phyloP scores from a whole-genome alignment of 371 early-diverging fungal species.

The Apophysomyces sp. region DNA sequence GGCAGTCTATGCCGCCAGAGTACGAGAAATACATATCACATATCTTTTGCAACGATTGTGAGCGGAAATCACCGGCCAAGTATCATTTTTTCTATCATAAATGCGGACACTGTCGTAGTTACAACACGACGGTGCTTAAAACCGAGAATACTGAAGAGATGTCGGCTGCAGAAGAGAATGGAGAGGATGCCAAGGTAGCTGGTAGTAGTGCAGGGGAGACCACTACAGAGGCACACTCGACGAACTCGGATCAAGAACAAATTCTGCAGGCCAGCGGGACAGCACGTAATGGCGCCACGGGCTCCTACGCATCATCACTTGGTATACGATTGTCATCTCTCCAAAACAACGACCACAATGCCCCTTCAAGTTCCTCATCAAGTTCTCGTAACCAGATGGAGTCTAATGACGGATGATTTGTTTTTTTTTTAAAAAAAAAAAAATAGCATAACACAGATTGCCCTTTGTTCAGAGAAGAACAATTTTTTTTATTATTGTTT shows the following conservation, averaged over 20 bases:
- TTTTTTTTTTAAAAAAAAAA: too few species aligned
- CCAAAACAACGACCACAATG: background rate
- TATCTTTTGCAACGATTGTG: constrained; percentile 97
- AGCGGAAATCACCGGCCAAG: constrained; percentile 72
- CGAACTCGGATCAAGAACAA: constrained; percentile 23
- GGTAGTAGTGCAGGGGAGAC: background rate
- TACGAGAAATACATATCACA: constrained; percentile 69
- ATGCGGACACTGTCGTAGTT: constrained; percentile 84
- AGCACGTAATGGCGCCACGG: background rate
- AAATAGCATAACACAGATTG: too few species aligned
- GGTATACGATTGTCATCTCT: background rate
- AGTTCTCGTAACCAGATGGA: background rate
- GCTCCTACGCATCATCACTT: constrained; percentile 1
- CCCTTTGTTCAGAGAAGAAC: too few species aligned
- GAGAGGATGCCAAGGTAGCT: background rate
- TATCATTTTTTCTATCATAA: constrained; percentile 97
- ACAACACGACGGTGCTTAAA: constrained; percentile 87
- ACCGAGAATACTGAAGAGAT: constrained; percentile 41
- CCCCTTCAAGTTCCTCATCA: background rate
- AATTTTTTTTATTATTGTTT: too few species aligned
- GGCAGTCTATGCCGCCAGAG: constrained; percentile 91
- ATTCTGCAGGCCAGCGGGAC: constrained; percentile 14
- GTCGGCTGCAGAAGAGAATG: background rate
- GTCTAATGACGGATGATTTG: background rate
- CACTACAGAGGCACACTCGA: constrained; percentile 8